Conservation (phyloP, 352 stramenopile genomes). For the Phytophthora meadii region DNA sequence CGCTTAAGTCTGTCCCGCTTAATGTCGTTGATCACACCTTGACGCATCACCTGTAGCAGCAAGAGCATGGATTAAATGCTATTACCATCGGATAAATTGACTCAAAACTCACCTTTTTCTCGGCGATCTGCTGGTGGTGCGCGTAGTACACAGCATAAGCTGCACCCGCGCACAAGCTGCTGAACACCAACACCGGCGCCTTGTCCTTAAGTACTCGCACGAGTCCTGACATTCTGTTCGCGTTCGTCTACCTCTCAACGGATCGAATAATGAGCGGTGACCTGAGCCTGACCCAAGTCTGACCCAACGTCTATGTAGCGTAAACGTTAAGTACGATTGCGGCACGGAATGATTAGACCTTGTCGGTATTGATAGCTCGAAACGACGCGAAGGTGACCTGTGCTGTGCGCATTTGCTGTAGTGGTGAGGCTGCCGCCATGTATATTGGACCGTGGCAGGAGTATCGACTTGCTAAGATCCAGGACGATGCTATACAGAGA, state of each 20-base stretch:
- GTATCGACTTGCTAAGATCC: conserved; percentile 86
- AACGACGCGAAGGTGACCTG: conserved; percentile 18
- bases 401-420: neutral
- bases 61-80: conserved; percentile 13
- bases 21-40: conserved; percentile 85
- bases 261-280: conserved; percentile 5
- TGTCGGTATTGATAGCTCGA: conserved; percentile 32
- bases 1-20: conserved; percentile 70
- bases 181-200: conserved; percentile 58
- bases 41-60: conserved; percentile 64
- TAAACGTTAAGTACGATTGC: conserved; percentile 35
- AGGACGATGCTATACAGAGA: conserved; percentile 77
- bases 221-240: conserved; percentile 18
- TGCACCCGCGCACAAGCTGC: conserved; percentile 45
- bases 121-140: conserved; percentile 75
- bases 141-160: conserved; percentile 78
- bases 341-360: conserved; percentile 24
- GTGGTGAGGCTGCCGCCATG: conserved; percentile 49
- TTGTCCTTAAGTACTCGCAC: conserved; percentile 47
- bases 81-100: neutral
- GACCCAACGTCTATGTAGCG: conserved; percentile 21
- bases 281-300: neutral
- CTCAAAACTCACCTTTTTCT: conserved; percentile 66
- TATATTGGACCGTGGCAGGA: conserved; percentile 89
- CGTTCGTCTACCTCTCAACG: conserved; percentile 4